Conservation (phyloP, 257 asterid genomes). For the Solanum clarkiae region DNA sequence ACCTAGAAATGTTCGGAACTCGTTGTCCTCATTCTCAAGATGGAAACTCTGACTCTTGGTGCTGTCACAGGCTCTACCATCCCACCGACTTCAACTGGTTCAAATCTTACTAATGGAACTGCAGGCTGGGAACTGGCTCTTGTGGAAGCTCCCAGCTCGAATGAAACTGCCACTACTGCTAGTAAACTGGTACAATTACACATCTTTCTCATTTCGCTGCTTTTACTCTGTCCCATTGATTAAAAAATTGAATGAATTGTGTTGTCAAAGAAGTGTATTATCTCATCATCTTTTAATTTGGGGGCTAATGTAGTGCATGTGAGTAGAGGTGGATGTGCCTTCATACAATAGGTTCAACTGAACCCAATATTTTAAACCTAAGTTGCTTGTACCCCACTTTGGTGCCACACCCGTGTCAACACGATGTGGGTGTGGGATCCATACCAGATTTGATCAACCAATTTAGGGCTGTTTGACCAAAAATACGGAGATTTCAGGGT, state of each 20-base stretch:
- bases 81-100: slow-evolving; percentile 43
- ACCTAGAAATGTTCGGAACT: not conserved
- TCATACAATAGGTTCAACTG: not conserved
- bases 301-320: not conserved
- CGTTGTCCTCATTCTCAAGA: not conserved
- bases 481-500: not conserved
- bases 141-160: slow-evolving; percentile 84
- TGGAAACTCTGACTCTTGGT: not conserved
- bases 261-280: not conserved
- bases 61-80: slow-evolving; percentile 22
- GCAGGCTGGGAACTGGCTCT: slow-evolving; percentile 96
- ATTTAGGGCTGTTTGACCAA: not conserved
- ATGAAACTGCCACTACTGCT: slow-evolving; percentile 40
- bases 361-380: not conserved
- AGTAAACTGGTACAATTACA: slow-evolving; percentile 59
- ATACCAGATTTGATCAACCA: not conserved
- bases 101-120: slow-evolving; percentile 43
- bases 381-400: not conserved
- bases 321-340: not conserved
- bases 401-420: not conserved
- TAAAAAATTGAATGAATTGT: not conserved
- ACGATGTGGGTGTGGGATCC: not conserved
- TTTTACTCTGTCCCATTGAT: not conserved
- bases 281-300: not conserved
- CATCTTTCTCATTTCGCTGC: not conserved